Evolutionary conservation across 768 basidiomycete species (phyloP).

Genomic region (Chalciporus pseudorubinellus): DNA sequence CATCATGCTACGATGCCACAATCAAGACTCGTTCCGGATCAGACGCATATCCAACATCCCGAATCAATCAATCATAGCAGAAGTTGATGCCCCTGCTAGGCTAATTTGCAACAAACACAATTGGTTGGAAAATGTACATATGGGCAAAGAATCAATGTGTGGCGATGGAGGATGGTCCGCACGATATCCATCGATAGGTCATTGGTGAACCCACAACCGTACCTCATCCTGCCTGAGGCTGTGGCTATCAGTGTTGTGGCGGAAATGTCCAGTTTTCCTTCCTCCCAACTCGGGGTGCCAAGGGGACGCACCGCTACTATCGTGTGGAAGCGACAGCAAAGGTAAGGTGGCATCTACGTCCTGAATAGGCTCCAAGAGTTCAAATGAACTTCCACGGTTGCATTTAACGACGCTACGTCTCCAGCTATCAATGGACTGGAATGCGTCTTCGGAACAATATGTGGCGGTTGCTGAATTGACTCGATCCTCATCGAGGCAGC

Average conservation of each 20-base stretch:
- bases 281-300: not conserved
- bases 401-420: slow-evolving; percentile 16
- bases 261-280: not conserved
- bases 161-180: too few species aligned
- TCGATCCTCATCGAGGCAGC: slow-evolving; percentile 35
- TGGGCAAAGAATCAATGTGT: too few species aligned
- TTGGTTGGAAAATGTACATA: too few species aligned
- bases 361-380: slow-evolving; percentile 18
- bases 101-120: too few species aligned
- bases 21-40: too few species aligned
- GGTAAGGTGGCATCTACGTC: slow-evolving; percentile 9
- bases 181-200: not conserved
- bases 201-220: slow-evolving; percentile 15
- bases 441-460: slow-evolving; percentile 21
- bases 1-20: too few species aligned
- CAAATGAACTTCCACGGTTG: not conserved
- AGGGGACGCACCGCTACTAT: not conserved
- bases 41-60: too few species aligned
- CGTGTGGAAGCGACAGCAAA: slow-evolving; percentile 11
- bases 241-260: not conserved
- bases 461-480: slow-evolving; percentile 26
- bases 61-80: not conserved
- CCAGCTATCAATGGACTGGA: slow-evolving; percentile 22
- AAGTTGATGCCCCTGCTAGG: too few species aligned
- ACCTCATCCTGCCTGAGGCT: slow-evolving; percentile 11